phyloP scores from a whole-genome alignment of 495 filamentous ascomycete genomes.

The Neurospora sp. region DNA sequence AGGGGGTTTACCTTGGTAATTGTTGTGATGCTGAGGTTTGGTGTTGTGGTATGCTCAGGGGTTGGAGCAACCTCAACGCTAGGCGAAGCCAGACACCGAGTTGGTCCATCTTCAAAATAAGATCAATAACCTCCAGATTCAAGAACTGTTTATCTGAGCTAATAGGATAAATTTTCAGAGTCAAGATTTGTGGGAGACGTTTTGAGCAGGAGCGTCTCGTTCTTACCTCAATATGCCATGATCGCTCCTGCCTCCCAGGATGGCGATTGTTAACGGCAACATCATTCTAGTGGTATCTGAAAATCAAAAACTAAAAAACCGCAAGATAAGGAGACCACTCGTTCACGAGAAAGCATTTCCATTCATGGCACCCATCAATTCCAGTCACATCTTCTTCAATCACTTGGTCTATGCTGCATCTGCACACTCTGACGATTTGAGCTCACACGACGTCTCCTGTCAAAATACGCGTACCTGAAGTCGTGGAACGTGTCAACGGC shows the following conservation, averaged over 20 bases:
- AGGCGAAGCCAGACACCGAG: not conserved
- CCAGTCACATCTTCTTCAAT: not conserved
- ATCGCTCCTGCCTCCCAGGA: not conserved
- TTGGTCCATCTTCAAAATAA: not conserved
- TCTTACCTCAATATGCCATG: not conserved
- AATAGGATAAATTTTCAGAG: not conserved
- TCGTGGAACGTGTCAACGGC: not conserved
- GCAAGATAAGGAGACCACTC: too few relatives aligned
- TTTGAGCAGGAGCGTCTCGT: not conserved
- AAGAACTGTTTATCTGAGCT: not conserved
- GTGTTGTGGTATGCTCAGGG: not conserved
- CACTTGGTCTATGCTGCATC: not conserved
- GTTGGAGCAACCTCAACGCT: not conserved
- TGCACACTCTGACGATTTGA: not conserved
- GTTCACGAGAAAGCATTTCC: not conserved
- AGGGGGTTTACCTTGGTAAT: not conserved
- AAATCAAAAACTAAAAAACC: too few relatives aligned
- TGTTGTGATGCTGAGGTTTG: not conserved
- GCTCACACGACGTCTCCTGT: not conserved
- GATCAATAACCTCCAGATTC: too few relatives aligned
- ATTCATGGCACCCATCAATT: not conserved
- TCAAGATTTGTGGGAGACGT: not conserved
- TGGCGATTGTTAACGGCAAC: too few relatives aligned
- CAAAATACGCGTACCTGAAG: not conserved
- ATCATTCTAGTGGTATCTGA: too few relatives aligned